phyloP scores from a whole-genome alignment of 306 rosid genomes.

The Coriaria nepalensis region DNA sequence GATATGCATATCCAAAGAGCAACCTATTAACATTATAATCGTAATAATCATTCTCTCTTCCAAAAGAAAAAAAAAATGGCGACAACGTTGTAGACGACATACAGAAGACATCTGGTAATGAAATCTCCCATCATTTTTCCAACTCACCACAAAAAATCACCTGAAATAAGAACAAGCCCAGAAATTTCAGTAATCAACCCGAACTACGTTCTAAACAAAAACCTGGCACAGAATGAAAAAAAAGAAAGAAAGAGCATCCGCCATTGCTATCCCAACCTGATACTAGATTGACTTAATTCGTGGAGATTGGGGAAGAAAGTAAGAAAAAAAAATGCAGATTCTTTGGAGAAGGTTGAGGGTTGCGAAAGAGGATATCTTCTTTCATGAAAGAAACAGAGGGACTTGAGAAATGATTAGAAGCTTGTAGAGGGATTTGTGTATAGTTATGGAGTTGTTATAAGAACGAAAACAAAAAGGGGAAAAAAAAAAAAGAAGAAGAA shows the following conservation, averaged over 20 bases:
- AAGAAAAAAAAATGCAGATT: slow-evolving; percentile 1
- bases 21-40: slow-evolving; percentile 23
- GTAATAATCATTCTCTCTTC: not conserved
- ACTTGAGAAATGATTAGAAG: not conserved
- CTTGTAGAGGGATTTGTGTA: not conserved
- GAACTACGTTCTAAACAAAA: too few species aligned
- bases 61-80: not conserved
- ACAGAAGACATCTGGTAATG: slow-evolving; percentile 52
- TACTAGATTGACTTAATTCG: too few species aligned
- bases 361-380: not conserved
- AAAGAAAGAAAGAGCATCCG: too few species aligned
- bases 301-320: too few species aligned
- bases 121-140: slow-evolving; percentile 58
- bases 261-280: too few species aligned
- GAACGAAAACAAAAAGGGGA: not conserved
- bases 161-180: too few species aligned
- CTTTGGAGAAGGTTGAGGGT: not conserved
- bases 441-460: not conserved
- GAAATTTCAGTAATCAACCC: too few species aligned
- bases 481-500: not conserved
- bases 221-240: too few species aligned
- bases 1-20: slow-evolving; percentile 67
- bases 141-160: too few species aligned
- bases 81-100: not conserved
- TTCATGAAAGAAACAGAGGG: slow-evolving; percentile 1